Evolutionary conservation across 495 filamentous ascomycete species (phyloP).

Genomic region (Baudoinia panamericana): DNA sequence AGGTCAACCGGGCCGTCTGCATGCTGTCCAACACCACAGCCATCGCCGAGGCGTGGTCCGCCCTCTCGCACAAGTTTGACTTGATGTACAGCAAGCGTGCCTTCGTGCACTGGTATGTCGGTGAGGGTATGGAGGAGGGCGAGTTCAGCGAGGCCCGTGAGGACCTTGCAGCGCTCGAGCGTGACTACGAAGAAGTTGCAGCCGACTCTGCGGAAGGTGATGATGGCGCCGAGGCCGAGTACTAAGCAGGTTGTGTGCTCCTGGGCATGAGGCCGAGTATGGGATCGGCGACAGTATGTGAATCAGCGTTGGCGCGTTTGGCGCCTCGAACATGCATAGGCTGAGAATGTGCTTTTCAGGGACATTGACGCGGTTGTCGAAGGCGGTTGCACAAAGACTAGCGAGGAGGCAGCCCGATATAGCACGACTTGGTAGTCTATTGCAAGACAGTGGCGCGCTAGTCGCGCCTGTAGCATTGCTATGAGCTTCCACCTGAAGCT

Average conservation of each 20-base stretch:
- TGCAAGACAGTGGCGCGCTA: too few relatives aligned
- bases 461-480: too few relatives aligned
- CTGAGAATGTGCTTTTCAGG: not conserved
- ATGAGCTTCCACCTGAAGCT: too few relatives aligned
- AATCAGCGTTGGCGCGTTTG: too few relatives aligned
- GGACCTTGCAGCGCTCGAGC: conserved; percentile 92
- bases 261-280: not conserved
- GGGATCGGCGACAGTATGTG: too few relatives aligned
- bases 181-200: conserved; percentile 98
- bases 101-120: conserved; percentile 99
- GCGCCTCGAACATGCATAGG: too few relatives aligned
- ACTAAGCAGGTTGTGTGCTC: too few relatives aligned
- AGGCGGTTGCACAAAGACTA: too few relatives aligned
- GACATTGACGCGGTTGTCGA: conserved; percentile 6
- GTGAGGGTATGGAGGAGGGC: conserved; percentile 99
- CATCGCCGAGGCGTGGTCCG: conserved; percentile 96
- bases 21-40: conserved; percentile 99
- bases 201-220: conserved; percentile 88
- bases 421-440: too few relatives aligned
- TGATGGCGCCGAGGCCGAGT: conserved; percentile 83
- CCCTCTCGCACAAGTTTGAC: conserved; percentile 96
- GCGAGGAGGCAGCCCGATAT: too few relatives aligned
- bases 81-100: conserved; percentile 99
- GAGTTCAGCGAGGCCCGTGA: conserved; percentile 99
- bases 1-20: conserved; percentile 95